phyloP scores from a whole-genome alignment of 768 basidiomycete species.

The Xanthoconium stramineum region DNA sequence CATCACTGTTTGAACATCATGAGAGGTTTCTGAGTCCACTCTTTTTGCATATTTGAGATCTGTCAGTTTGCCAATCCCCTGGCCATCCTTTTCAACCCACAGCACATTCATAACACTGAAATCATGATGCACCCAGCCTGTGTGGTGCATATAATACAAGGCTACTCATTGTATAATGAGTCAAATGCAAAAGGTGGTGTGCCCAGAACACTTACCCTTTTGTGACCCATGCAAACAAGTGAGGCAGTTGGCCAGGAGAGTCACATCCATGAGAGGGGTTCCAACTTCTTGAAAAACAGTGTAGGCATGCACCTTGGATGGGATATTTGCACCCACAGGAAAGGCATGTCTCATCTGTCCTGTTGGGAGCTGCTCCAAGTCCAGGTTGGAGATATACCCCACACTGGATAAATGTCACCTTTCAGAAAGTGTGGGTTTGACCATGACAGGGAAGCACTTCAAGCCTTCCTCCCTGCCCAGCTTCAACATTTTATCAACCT shows the following conservation, averaged over 20 bases:
- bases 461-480: background rate
- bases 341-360: background rate
- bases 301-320: background rate
- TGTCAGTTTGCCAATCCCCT: no score
- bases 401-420: background rate
- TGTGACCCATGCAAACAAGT: background rate
- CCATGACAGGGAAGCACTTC: background rate
- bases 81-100: background rate
- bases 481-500: background rate
- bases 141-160: background rate
- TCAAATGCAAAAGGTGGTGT: no score
- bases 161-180: background rate
- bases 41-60: no score
- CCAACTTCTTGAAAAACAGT: background rate
- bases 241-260: background rate
- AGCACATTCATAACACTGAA: background rate
- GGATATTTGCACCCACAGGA: background rate
- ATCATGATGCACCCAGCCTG: background rate
- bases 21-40: no score
- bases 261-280: background rate
- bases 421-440: background rate
- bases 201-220: background rate
- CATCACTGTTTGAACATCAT: no score
- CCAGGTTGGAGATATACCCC: background rate
- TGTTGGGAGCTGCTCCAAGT: background rate